These are phyloP conservation scores for Calonectria ilicicola DNA, from an alignment of 2,329 filamentous ascomycete species.

Conservation along the genomic window DNA sequence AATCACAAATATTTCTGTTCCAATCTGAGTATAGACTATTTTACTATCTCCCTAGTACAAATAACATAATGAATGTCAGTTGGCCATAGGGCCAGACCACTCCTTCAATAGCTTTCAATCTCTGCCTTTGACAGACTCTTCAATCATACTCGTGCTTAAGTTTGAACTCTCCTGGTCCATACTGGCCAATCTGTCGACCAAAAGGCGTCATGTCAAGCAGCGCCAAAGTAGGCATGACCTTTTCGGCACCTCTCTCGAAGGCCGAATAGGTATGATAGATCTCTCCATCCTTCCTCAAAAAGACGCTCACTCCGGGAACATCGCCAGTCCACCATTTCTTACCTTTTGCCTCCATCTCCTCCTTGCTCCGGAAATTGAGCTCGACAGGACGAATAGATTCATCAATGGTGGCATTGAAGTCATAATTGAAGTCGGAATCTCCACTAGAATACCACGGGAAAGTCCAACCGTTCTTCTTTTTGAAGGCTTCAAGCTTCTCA, in stretches of 20 bases:
- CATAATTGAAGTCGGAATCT: conserved; percentile 53
- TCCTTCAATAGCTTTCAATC: background rate
- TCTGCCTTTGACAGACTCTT: background rate
- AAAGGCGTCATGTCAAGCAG: conserved; percentile 51
- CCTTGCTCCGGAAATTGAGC: conserved; percentile 43
- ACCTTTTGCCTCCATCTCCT: conserved; percentile 43
- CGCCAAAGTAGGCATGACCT: conserved; percentile 44
- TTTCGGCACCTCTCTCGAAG: conserved; percentile 48
- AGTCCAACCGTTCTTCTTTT: conserved; percentile 52
- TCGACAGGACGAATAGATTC: conserved; percentile 38
- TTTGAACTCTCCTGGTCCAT: conserved; percentile 43
- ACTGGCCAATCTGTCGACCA: conserved; percentile 44
- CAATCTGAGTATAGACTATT: background rate
- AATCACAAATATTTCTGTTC: too few relatives aligned
- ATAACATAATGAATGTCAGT: background rate
- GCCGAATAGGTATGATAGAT: conserved; percentile 54
- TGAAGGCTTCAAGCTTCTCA: conserved; percentile 51
- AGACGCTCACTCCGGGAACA: conserved; percentile 52
- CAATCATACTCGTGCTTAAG: conserved; percentile 40
- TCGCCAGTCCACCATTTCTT: conserved; percentile 46
- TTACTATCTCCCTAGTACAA: too few relatives aligned
- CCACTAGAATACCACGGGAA: conserved; percentile 55
- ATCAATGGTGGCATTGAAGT: conserved; percentile 52
- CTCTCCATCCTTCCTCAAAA: conserved; percentile 45
- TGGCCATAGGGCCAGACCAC: background rate